phyloP scores from a whole-genome alignment of 2,329 filamentous ascomycete genomes.

The Colletotrichum sp. region DNA sequence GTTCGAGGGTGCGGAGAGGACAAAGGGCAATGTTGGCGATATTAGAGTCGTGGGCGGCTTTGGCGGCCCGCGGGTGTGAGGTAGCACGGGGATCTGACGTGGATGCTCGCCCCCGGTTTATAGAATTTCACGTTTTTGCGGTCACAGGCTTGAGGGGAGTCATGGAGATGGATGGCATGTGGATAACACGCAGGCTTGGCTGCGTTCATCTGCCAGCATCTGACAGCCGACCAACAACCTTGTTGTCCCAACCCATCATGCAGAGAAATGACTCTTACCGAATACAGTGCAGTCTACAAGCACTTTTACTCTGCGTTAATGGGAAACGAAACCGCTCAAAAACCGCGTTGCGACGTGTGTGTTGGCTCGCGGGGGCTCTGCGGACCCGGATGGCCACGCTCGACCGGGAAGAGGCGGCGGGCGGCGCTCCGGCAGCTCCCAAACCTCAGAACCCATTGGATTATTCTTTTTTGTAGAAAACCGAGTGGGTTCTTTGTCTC shows the following conservation, averaged over 20 bases:
- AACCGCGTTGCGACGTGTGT: background rate
- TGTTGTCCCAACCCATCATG: background rate
- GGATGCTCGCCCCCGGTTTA: background rate
- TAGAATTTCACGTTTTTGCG: background rate
- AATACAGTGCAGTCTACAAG: background rate
- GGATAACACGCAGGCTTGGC: background rate
- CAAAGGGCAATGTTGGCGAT: conserved; percentile 21
- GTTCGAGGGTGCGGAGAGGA: conserved; percentile 29
- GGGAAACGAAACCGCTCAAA: background rate
- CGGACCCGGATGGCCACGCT: conserved; percentile 13
- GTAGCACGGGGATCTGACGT: background rate
- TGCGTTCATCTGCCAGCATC: background rate
- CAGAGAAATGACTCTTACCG: background rate
- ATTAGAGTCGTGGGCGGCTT: conserved; percentile 36
- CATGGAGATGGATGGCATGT: background rate
- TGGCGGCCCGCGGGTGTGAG: conserved; percentile 35
- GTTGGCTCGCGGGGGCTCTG: background rate
- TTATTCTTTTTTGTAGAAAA: background rate
- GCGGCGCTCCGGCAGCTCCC: background rate
- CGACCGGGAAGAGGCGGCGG: background rate
- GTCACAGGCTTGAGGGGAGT: background rate
- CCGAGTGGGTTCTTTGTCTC: background rate
- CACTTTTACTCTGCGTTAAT: background rate
- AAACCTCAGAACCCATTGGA: background rate
- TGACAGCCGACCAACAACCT: background rate